Evolutionary conservation across 2,329 filamentous ascomycete genomes (phyloP), one percentile per base, ranked within the genome.

Genomic region (Aspergillus tamarii): DNA sequence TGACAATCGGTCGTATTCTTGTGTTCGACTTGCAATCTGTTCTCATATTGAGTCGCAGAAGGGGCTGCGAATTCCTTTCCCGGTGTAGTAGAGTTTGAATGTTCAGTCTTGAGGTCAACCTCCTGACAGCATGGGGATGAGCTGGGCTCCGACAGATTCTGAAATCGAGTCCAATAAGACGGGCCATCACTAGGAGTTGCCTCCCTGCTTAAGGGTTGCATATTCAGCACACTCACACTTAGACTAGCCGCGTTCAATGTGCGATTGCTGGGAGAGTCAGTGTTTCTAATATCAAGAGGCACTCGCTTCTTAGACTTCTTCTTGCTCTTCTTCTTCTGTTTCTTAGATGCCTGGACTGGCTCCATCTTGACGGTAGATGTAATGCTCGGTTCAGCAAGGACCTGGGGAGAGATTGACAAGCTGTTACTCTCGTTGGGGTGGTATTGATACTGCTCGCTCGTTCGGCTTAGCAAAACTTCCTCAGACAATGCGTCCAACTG

Each of bases 261-360:
- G 16, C 23, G 23, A 19, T n/a, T 39, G 26, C 28, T 53, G 28
- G 16, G 30, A 23, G 32, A 39, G 23, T 34, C 45, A 30, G 5
- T 41, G 8, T 30, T 30, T 12, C n/a, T 43, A 14, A n/a, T n/a
- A 1, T 45, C 32, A 26, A 43, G 34, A 10, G 19, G 39, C 14
- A 60, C 21, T 12, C 34, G 28, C 30, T 45, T 60, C 43, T 28
- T 60, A 9, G 48, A 5, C 21, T 60, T 67, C 55, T 62, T 67
- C 23, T 53, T 64, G 21, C 57, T 58, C 26, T 64, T 67, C 52
- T 62, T 67, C 28, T 64, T 69, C 45, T 58, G 66, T 12, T 64
- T 66, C 48, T 66, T 65, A 26, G 60, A 36, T 28, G 30, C 39
- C 23, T 55, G 53, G 12, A 23, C 30, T 11, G 59, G 46, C 41